Conservation (phyloP, 257 asterid genomes). For the Plectranthus barbatus region DNA sequence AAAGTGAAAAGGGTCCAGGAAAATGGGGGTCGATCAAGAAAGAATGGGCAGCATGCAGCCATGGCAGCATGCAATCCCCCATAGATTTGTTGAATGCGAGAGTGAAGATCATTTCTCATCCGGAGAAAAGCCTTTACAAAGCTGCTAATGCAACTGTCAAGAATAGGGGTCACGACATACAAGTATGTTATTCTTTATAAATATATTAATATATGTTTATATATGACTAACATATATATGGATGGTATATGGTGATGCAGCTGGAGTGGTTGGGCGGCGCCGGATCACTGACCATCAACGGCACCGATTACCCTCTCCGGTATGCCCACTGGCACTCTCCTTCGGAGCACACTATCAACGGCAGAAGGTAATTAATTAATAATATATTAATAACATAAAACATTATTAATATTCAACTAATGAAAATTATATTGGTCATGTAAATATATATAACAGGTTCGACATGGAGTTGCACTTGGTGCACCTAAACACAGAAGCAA, state of each 20-base stretch:
- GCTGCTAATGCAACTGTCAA: conserved; percentile 34
- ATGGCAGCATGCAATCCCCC: conserved; percentile 61
- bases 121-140: conserved; percentile 24
- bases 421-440: neutral
- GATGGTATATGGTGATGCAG: conserved; percentile 21
- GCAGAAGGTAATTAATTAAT: conserved; percentile 30
- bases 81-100: conserved; percentile 44
- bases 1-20: conserved; percentile 46
- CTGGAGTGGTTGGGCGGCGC: conserved; percentile 49
- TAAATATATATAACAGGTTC: conserved; percentile 25
- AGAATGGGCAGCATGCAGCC: conserved; percentile 61
- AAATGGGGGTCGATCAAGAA: conserved; percentile 53
- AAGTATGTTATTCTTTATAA: conserved; percentile 20
- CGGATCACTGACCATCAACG: conserved; percentile 42
- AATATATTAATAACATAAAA: too few relatives aligned
- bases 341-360: conserved; percentile 63
- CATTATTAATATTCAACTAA: too few relatives aligned
- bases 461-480: conserved; percentile 70
- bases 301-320: conserved; percentile 29
- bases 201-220: neutral
- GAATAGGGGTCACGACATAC: conserved; percentile 67
- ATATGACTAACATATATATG: too few relatives aligned
- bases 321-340: conserved; percentile 83
- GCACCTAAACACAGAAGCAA: conserved; percentile 33
- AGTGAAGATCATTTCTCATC: conserved; percentile 20